Conservation (phyloP, 2,329 filamentous ascomycete genomes). For the Xylaria digitata region DNA sequence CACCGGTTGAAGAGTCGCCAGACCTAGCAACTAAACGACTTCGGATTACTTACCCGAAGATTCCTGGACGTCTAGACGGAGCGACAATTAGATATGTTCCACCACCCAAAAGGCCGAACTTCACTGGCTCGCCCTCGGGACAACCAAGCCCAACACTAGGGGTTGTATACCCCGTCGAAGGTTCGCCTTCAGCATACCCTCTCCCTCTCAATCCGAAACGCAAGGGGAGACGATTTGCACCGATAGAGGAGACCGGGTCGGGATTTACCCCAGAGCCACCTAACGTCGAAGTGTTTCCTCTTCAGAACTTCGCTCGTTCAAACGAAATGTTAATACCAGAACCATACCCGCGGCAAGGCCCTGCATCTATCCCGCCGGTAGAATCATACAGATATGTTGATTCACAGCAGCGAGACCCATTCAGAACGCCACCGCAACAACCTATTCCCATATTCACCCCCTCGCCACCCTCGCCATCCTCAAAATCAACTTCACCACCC, state of each 20-base stretch:
- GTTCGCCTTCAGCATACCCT: constrained; percentile 45
- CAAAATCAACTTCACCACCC: constrained; percentile 20
- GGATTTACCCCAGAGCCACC: constrained; percentile 46
- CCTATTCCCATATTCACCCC: constrained; percentile 29
- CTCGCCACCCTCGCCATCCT: constrained; percentile 29
- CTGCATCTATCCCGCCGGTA: not conserved
- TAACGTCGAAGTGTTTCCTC: constrained; percentile 40
- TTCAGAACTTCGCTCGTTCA: constrained; percentile 19
- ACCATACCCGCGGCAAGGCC: not conserved
- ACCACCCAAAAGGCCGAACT: constrained; percentile 51
- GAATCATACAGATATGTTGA: constrained; percentile 14
- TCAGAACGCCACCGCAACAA: constrained; percentile 29
- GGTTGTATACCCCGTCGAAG: constrained; percentile 43
- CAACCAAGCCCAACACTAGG: constrained; percentile 59
- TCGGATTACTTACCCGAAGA: constrained; percentile 50
- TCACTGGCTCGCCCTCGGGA: constrained; percentile 51
- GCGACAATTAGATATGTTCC: constrained; percentile 48
- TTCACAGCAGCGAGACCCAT: constrained; percentile 14
- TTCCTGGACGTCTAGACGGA: constrained; percentile 46
- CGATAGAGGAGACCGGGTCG: constrained; percentile 41
- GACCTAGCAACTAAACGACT: constrained; percentile 49
- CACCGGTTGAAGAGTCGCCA: constrained; percentile 63
- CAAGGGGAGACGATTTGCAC: constrained; percentile 26
- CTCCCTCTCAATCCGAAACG: constrained; percentile 44
- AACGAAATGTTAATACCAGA: constrained; percentile 5